A percentile compares a stretch with the other conserved stretches of the same genome.
Conservation (phyloP, 2,329 filamentous ascomycete species). For the Neocucurbitaria cava region DNA sequence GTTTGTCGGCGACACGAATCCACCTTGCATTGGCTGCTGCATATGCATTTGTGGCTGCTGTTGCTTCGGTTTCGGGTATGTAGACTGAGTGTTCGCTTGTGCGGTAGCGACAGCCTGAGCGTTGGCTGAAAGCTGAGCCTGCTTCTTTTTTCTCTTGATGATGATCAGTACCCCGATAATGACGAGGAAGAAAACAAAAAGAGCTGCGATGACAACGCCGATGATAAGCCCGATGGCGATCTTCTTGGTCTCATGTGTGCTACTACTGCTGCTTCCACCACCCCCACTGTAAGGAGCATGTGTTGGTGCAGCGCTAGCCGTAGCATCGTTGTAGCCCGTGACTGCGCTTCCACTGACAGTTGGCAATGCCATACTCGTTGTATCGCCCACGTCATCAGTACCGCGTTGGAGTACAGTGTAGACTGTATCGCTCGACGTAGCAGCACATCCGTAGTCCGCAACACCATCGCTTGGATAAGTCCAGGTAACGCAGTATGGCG, state of each 20-base stretch:
- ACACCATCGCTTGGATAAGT: constrained; percentile 28
- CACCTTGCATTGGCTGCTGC: constrained; percentile 5
- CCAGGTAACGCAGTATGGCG: constrained; percentile 39
- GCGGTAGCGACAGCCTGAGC: constrained; percentile 20
- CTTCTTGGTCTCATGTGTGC: constrained; percentile 17
- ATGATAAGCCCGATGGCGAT: constrained; percentile 25
- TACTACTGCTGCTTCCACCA: not conserved
- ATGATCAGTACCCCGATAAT: constrained; percentile 24
- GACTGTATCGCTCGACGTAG: constrained; percentile 10
- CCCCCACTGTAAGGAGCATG: not conserved
- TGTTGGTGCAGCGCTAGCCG: not conserved
- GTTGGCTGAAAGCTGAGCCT: constrained; percentile 23
- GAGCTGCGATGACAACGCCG: constrained; percentile 26
- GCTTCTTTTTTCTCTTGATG: constrained; percentile 29
- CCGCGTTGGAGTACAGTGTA: constrained; percentile 24
- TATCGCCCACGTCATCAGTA: constrained; percentile 16
- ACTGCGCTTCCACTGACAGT: constrained; percentile 24
- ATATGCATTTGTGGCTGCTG: constrained; percentile 17
- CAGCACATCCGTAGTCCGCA: constrained; percentile 32
- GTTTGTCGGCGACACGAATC: constrained; percentile 1
- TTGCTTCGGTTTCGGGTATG: constrained; percentile 14
- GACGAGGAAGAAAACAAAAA: constrained; percentile 24
- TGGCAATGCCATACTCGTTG: constrained; percentile 24
- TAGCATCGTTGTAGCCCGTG: constrained; percentile 3
- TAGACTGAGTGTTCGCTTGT: constrained; percentile 21